Base-by-base conservation (phyloP, 1,284 basidiomycete genomes). In the Erythrobasidium hasegawianum region DNA sequence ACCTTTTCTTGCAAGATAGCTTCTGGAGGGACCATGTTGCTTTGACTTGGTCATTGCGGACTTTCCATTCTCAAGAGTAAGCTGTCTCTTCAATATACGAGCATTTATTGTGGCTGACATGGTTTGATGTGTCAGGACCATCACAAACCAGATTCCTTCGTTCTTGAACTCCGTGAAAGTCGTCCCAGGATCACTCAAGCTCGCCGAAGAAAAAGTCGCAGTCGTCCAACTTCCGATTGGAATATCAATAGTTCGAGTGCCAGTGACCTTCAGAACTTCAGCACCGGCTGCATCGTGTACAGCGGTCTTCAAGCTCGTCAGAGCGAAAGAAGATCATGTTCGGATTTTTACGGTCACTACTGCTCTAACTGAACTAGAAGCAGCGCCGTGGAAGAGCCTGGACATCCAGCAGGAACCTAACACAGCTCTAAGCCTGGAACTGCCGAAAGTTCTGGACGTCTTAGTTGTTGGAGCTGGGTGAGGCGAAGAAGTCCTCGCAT, bases 321-420 rank as follows among this genome's bases (percentile, higher is more conserved):
- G 43, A 14, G 8, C 26, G 18, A 14, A 55, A 16, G 54, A 53
- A 45, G 55, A 27, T 11, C 45, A 65, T 13, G 10, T 58, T 43
- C 57, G 57, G 62, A 41, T 65, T 5, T 65, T 65, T 33, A 65
- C 62, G 13, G 47, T 45, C n/a, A 65, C 55, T 5, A 65, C 62
- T 38, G 54, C 62, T 27, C 38, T 65, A 11, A 16, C 50, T 4
- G 55, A 58, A n/a, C 47, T 65, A 4, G 55, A 65, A 24, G 62
- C 29, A n/a, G 22, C 55, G 16, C 62, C 62, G 13, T 65, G 62
- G 62, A 38, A 20, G 41, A 56, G 54, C 18, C 11, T 33, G 33
- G 11, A 33, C 33, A 49, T 22, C 33, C 27, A 26, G 39, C 22
- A 49, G 14, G 52, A 1, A 7, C 22, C 4, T 29, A 22, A 18